Evolutionary conservation across 345 rosid species (phyloP), one percentile per base, ranked within the genome.

Genomic region (Stellera chamaejasme): DNA sequence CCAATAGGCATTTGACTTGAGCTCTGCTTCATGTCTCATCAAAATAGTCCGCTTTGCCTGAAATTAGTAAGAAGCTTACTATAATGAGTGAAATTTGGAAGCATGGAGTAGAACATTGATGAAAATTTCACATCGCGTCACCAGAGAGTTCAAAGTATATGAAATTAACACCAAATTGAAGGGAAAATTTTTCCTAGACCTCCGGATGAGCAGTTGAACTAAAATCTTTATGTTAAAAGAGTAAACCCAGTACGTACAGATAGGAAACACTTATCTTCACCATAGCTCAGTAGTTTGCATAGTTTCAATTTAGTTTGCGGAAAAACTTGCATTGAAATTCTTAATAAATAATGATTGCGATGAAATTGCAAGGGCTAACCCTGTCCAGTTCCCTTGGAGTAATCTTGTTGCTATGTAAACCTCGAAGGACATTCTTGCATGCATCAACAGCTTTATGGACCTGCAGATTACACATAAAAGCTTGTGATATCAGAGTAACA

Each of bases 21-120:
- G 78, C 69, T 94, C 99, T 63, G 97, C 97, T 77, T 94, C 99
- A 74, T 94, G 99, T 61, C 97, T 85, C 99, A 94, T 90, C 44
- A 94, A 76, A 59, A 94, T 88, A 43, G 99, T 90, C 44, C 96
- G 79, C 69, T 82, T 94, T 62, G 99, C 99, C 99, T 93, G 87
- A 61, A 52, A 15, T 19, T 13, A 32, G 39, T 8, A 32, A 32
- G 8, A 5, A 32, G 8, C 8, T 32, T 4, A 5, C 8, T 4
- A 32, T 32, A 32, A 32, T 32, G 39, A 5, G 7, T 32, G 39
- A 32, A 32, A 32, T 4, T 48, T 47, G 27, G 9, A 19, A 39
- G 27, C 48, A 46, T 56, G 5, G 9, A 14, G 26, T 10, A 2
- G 26, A 50, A 23, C 26, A 50, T 23, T 6, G 26, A 50, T 8